These are phyloP conservation scores for Phaeotremella skinneri DNA, from an alignment of 768 basidiomycete genomes.

Conservation along the genomic window DNA sequence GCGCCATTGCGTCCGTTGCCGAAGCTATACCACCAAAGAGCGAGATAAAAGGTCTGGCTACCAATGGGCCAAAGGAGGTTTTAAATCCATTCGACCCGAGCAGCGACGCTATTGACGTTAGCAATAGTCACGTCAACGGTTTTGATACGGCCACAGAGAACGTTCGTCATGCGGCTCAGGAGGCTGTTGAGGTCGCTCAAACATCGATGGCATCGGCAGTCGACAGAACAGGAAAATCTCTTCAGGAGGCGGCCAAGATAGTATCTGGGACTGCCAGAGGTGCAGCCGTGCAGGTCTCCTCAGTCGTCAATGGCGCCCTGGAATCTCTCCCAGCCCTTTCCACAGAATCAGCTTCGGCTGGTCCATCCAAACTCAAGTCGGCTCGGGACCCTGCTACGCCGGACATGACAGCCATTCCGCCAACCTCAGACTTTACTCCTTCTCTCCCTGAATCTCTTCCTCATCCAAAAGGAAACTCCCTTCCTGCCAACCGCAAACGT, in stretches of 20 bases:
- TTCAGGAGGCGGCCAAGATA: not conserved
- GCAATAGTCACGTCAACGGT: too few relatives aligned
- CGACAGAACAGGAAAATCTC: not conserved
- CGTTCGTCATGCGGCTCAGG: too few relatives aligned
- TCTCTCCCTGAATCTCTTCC: slow-evolving; percentile 33
- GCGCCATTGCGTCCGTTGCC: too few relatives aligned
- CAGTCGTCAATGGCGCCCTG: not conserved
- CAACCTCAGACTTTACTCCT: slow-evolving; percentile 27
- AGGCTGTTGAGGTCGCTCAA: too few relatives aligned
- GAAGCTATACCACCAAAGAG: too few relatives aligned
- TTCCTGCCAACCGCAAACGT: slow-evolving; percentile 41
- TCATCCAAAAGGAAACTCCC: slow-evolving; percentile 15
- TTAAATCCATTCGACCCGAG: too few relatives aligned
- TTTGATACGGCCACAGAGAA: too few relatives aligned
- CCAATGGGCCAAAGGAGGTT: too few relatives aligned
- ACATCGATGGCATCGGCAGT: not conserved
- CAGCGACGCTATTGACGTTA: too few relatives aligned
- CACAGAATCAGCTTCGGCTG: slow-evolving; percentile 5
- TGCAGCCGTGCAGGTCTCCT: not conserved
- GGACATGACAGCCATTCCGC: slow-evolving; percentile 1
- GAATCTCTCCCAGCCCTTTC: not conserved
- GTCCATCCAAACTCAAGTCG: not conserved
- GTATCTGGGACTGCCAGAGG: not conserved
- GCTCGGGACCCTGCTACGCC: slow-evolving; percentile 6
- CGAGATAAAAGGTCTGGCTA: too few relatives aligned